Percentiles rank a stretch among this genome's conserved stretches.
Conservation (phyloP, 495 filamentous ascomycete species). For the Penicillium flavigenum region DNA sequence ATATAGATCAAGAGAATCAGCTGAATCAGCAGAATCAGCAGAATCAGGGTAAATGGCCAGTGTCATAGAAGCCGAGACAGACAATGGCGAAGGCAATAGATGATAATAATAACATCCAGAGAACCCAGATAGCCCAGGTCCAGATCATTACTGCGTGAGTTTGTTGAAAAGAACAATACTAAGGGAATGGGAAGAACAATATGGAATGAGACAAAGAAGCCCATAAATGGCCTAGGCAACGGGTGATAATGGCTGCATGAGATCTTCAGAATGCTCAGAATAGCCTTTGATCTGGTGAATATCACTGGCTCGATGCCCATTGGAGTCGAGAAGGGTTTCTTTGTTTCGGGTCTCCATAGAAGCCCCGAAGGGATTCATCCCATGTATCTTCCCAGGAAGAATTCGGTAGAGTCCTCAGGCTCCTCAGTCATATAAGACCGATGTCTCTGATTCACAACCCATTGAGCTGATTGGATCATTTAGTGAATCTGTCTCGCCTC, state of each 20-base stretch:
- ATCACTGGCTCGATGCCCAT: background rate
- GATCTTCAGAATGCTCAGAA: background rate
- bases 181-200: conserved; percentile 26
- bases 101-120: background rate
- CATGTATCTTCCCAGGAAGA: background rate
- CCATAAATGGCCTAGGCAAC: background rate
- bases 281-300: background rate
- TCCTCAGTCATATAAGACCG: background rate
- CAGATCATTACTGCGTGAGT: conserved; percentile 5
- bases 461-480: background rate
- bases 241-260: conserved; percentile 6
- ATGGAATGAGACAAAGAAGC: conserved; percentile 20
- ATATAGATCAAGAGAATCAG: background rate
- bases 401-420: background rate
- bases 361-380: background rate
- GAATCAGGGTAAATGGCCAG: conserved; percentile 11
- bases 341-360: background rate
- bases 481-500: background rate
- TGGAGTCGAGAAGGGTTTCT: conserved; percentile 3
- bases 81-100: conserved; percentile 6
- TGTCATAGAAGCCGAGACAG: conserved; percentile 9
- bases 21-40: background rate
- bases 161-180: conserved; percentile 26
- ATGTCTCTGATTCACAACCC: background rate
- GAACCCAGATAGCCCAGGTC: background rate